Conservation (phyloP, 257 asterid genomes). For the Cynanchum wilfordii region DNA sequence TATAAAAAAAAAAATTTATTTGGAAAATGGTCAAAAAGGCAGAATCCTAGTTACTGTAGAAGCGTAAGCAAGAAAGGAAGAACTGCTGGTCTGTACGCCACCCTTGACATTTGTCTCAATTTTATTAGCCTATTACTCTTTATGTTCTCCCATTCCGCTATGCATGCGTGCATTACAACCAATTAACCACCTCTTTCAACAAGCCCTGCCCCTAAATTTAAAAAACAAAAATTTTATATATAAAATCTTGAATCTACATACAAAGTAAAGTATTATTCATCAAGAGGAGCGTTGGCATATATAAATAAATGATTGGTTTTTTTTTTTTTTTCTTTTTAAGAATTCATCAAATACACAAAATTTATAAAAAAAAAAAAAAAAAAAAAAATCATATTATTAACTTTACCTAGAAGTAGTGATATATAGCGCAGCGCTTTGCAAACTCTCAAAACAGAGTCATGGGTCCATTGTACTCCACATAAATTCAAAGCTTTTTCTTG, state of each 20-base stretch:
- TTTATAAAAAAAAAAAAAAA: too few relatives aligned
- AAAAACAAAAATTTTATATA: too few relatives aligned
- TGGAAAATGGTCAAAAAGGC: constrained; percentile 23
- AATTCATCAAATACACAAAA: constrained; percentile 2
- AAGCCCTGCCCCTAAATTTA: too few relatives aligned
- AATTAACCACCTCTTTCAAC: neutral
- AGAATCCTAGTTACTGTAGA: constrained; percentile 30
- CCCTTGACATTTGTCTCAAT: constrained; percentile 23
- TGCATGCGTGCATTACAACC: constrained; percentile 9
- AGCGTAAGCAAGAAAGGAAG: constrained; percentile 18
- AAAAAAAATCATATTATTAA: neutral
- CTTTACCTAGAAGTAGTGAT: constrained; percentile 13
- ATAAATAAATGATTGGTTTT: neutral
- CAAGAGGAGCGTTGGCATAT: neutral
- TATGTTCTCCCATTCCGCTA: neutral
- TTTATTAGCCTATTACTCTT: constrained; percentile 20
- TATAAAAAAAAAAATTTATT: neutral
- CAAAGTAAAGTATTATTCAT: too few relatives aligned
- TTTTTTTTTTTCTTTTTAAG: too few relatives aligned
- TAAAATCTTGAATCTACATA: too few relatives aligned
- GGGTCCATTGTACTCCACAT: constrained; percentile 48
- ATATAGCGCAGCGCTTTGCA: neutral
- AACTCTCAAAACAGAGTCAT: constrained; percentile 17
- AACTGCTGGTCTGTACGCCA: constrained; percentile 14
- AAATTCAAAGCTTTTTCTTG: constrained; percentile 43